Conservation (phyloP, 768 basidiomycete genomes). For the Mycena floridula region DNA sequence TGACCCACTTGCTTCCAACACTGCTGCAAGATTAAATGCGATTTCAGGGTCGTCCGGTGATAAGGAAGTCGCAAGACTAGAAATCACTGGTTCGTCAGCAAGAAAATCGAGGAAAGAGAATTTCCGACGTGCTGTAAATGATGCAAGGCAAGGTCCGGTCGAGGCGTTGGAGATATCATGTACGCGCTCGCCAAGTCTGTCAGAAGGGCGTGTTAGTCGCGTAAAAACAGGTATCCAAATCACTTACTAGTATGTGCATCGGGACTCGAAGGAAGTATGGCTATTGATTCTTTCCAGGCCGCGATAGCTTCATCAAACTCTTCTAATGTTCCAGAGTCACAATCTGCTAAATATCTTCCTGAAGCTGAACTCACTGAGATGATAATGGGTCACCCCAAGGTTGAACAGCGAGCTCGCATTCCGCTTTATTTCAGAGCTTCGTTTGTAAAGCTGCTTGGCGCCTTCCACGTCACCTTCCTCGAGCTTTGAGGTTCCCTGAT, state of each 20-base stretch:
- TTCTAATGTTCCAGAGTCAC: conserved; percentile 49
- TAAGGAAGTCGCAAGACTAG: conserved; percentile 75
- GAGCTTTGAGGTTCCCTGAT: conserved; percentile 76
- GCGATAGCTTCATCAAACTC: conserved; percentile 83
- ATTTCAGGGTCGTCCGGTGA: conserved; percentile 88
- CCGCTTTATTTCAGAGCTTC: conserved; percentile 75
- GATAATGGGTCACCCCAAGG: conserved; percentile 84
- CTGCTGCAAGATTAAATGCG: conserved; percentile 86
- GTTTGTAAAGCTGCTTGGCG: conserved; percentile 70
- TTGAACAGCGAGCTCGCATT: conserved; percentile 83
- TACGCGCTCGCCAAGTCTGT: conserved; percentile 86
- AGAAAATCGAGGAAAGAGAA: conserved; percentile 20
- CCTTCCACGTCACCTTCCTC: conserved; percentile 82
- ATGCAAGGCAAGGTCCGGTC: conserved; percentile 82
- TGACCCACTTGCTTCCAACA: conserved; percentile 79
- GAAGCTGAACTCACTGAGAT: conserved; percentile 57
- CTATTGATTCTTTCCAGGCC: conserved; percentile 82
- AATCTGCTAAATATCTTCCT: background rate
- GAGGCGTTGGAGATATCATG: conserved; percentile 71
- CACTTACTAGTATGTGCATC: conserved; percentile 82
- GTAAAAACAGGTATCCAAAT: conserved; percentile 11
- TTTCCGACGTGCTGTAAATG: conserved; percentile 61
- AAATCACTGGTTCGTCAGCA: conserved; percentile 24
- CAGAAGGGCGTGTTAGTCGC: background rate
- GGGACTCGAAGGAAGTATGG: conserved; percentile 74